phyloP scores from a whole-genome alignment of 768 basidiomycete species.

The Mycena haematopus region DNA sequence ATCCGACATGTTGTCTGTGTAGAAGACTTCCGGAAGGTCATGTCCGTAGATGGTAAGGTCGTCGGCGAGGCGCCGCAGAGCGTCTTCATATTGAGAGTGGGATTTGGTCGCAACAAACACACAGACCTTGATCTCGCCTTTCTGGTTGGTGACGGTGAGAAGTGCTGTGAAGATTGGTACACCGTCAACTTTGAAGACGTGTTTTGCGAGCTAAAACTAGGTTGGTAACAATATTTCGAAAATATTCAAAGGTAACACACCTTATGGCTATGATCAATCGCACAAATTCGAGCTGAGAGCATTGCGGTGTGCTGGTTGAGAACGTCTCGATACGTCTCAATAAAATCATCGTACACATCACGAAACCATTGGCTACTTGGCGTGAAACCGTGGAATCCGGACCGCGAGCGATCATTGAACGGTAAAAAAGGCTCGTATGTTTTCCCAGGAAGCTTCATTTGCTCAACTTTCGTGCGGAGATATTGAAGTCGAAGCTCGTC shows the following conservation, averaged over 20 bases:
- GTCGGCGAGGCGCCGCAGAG: background rate
- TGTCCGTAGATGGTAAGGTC: slow-evolving; percentile 8
- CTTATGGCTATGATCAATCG: slow-evolving; percentile 35
- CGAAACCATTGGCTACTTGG: slow-evolving; percentile 29
- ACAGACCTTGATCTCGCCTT: slow-evolving; percentile 31
- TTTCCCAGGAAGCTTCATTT: background rate
- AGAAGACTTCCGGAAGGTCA: background rate
- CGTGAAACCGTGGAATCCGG: slow-evolving; percentile 25
- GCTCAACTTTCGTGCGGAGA: slow-evolving; percentile 8
- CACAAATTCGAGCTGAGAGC: slow-evolving; percentile 31
- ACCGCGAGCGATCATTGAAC: slow-evolving; percentile 22
- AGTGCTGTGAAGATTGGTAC: slow-evolving; percentile 35
- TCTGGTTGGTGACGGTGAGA: slow-evolving; percentile 37
- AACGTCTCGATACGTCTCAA: slow-evolving; percentile 17
- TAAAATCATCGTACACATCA: slow-evolving; percentile 30
- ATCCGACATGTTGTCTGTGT: slow-evolving; percentile 11
- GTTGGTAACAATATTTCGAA: background rate
- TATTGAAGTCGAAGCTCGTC: slow-evolving; percentile 35
- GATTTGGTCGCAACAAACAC: slow-evolving; percentile 17
- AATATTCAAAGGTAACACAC: background rate
- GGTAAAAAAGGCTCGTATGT: slow-evolving; percentile 26
- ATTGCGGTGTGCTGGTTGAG: slow-evolving; percentile 37
- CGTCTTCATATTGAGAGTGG: slow-evolving; percentile 15
- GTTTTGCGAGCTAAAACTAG: slow-evolving; percentile 33
- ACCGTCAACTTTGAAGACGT: slow-evolving; percentile 36